Evolutionary conservation across 1,139 yeast genomes (phyloP), one percentile per base, ranked within the genome.

Genomic region (Casaregolazyma lundiana): DNA sequence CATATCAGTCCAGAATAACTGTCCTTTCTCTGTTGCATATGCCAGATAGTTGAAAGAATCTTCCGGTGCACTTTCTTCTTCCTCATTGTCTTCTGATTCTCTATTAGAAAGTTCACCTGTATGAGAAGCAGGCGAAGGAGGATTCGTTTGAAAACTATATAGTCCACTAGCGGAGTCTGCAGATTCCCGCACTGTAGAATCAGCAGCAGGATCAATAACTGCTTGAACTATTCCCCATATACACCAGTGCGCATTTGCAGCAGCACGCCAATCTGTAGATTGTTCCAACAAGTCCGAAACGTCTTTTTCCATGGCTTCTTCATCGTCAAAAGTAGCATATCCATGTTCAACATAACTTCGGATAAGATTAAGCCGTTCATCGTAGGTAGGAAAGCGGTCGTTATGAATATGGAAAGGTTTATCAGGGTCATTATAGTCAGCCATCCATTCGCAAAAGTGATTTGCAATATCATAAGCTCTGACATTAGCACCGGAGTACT

Each of bases 371-470:
- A 83, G 65, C 59, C 84, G 83, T 61, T 89, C 83, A 38, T 78
- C 76, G 50, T 72, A 70, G 9, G 70, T 70, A 4, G 98, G 98
- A 64, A 76, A 92, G 39, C 70, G 67, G 8, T 73, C 67, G 26
- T 72, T 73, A 59, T 77, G 72, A 34, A 85, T 70, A 47, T 70
- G 77, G 60, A 84, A 79, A 2, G 95, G 78, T 47, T 66, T 65
- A 18, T 73, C 71, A 1, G 83, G 78, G 57, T 83, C 80, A 59
- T 84, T 88, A 63, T 90, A 92, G 67, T 92, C 88, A 36, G 88
- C 77, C 97, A 90, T 92, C 98, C 98, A 92, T 67, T 92, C 98
- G 54, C 86, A 77, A 48, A 79, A 74, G 67, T 92, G 97, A 64
- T 92, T 90, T 16, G 89, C 90, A 48, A 92, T 78, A 63, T 92